Evolutionary conservation across 2,329 filamentous ascomycete species (phyloP).

Genomic region (Aspergillus neoniger): DNA sequence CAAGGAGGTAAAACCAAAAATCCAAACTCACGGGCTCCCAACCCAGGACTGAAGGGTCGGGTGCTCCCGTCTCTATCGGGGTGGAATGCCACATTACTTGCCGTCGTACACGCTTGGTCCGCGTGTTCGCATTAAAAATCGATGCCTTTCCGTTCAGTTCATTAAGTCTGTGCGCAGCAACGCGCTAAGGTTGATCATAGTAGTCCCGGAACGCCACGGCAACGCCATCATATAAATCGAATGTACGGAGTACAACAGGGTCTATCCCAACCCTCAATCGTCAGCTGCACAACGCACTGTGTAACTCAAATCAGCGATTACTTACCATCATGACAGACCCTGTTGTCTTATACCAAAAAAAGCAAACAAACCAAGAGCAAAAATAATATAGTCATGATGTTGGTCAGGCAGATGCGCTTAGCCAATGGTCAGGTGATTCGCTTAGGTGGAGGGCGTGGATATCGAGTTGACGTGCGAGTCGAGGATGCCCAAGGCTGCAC

Average conservation of each 20-base stretch:
- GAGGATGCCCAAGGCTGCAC: conserved; percentile 30
- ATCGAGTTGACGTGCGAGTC: conserved; percentile 26
- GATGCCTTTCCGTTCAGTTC: conserved; percentile 22
- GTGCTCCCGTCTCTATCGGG: conserved; percentile 10
- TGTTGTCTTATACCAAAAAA: conserved; percentile 15
- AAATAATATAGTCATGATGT: conserved; percentile 1
- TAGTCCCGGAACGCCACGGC: conserved; percentile 15
- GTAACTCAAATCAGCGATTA: not conserved
- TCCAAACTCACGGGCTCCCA: not conserved
- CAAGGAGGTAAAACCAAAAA: not conserved
- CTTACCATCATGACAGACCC: conserved; percentile 11
- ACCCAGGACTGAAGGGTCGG: not conserved
- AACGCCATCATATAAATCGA: conserved; percentile 17
- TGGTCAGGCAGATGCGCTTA: conserved; percentile 3
- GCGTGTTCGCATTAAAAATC: conserved; percentile 24
- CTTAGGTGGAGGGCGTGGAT: conserved; percentile 18
- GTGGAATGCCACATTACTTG: conserved; percentile 15
- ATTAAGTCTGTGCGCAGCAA: conserved; percentile 24
- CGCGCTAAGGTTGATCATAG: conserved; percentile 11
- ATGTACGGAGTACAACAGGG: not conserved
- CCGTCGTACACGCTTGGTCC: conserved; percentile 15
- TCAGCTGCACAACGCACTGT: not conserved
- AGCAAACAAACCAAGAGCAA: conserved; percentile 6
- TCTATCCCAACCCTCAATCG: not conserved
- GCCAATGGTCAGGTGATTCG: conserved; percentile 9